Percentiles rank a stretch among this genome's conserved stretches.
Conservation (phyloP, 768 basidiomycete genomes). For the Podaxis pistillaris region DNA sequence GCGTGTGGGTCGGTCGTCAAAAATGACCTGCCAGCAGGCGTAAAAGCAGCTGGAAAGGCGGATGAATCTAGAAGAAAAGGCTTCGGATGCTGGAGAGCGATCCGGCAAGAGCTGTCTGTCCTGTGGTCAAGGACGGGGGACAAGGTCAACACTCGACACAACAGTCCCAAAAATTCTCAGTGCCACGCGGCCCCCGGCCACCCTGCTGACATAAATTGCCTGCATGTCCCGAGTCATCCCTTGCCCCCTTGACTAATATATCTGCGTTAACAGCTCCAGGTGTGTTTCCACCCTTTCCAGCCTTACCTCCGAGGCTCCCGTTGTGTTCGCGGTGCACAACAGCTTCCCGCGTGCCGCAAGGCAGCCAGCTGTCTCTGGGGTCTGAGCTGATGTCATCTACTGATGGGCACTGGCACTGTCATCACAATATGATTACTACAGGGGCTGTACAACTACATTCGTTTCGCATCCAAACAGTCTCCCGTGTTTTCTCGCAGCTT, state of each 20-base stretch:
- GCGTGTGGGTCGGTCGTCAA: slow-evolving; percentile 77
- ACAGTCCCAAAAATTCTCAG: slow-evolving; percentile 15
- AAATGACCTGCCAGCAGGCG: slow-evolving; percentile 92
- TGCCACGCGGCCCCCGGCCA: slow-evolving; percentile 3
- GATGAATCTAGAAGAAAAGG: slow-evolving; percentile 41
- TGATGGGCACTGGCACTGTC: not conserved
- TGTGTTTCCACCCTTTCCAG: not conserved
- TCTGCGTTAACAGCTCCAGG: not conserved
- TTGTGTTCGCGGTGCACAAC: not conserved
- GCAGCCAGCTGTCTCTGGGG: not conserved
- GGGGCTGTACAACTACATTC: not conserved
- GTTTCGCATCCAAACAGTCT: not conserved
- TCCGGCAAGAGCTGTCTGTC: slow-evolving; percentile 38
- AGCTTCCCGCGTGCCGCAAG: not conserved
- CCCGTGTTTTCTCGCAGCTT: not conserved
- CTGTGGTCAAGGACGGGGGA: slow-evolving; percentile 40
- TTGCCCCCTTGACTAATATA: not conserved
- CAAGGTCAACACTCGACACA: slow-evolving; percentile 29
- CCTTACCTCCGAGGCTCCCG: not conserved
- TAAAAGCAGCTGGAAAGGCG: slow-evolving; percentile 56
- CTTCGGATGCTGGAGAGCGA: slow-evolving; percentile 45
- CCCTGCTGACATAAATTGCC: slow-evolving; percentile 6
- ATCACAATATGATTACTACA: not conserved
- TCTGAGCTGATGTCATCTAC: slow-evolving; percentile 6
- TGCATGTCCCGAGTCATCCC: not conserved